Conservation (phyloP, 164 flowering plant species). For the Vitis rotundifolia region DNA sequence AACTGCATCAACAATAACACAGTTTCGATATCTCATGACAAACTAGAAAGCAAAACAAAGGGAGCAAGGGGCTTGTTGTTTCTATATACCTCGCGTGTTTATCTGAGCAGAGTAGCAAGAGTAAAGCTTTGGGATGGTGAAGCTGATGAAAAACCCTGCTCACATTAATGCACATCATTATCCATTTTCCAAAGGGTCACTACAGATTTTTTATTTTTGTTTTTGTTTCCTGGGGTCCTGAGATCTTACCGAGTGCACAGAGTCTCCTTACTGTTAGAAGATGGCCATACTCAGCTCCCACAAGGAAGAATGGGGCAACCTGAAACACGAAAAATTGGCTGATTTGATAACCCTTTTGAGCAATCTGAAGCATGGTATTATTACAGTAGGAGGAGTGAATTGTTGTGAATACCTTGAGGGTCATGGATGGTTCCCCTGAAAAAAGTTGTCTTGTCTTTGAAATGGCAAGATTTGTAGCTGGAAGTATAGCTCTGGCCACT, state of each 20-base stretch:
- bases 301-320: constrained; percentile 74
- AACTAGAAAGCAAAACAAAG: not conserved
- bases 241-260: constrained; percentile 59
- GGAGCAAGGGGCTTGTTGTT: not conserved
- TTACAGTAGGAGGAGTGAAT: not conserved
- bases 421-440: constrained; percentile 91
- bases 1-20: constrained; percentile 37
- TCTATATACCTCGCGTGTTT: constrained; percentile 54
- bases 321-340: constrained; percentile 21
- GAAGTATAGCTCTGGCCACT: constrained; percentile 58
- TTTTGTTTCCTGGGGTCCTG: too few relatives aligned
- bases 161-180: constrained; percentile 7
- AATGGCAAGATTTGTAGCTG: constrained; percentile 70
- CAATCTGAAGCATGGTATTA: constrained; percentile 1
- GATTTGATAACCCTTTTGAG: constrained; percentile 2
- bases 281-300: constrained; percentile 95
- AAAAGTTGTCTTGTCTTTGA: constrained; percentile 62
- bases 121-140: constrained; percentile 79
- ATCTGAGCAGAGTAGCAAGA: constrained; percentile 54
- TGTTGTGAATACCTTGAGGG: constrained; percentile 65
- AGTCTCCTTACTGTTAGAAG: constrained; percentile 76
- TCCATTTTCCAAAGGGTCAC: not conserved
- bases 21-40: not conserved
- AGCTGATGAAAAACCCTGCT: constrained; percentile 81
- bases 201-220: too few relatives aligned